Percentiles rank a stretch among this genome's conserved stretches.
Conservation (phyloP, 1,139 yeast genomes). For the Citeromyces hawaiiensis region DNA sequence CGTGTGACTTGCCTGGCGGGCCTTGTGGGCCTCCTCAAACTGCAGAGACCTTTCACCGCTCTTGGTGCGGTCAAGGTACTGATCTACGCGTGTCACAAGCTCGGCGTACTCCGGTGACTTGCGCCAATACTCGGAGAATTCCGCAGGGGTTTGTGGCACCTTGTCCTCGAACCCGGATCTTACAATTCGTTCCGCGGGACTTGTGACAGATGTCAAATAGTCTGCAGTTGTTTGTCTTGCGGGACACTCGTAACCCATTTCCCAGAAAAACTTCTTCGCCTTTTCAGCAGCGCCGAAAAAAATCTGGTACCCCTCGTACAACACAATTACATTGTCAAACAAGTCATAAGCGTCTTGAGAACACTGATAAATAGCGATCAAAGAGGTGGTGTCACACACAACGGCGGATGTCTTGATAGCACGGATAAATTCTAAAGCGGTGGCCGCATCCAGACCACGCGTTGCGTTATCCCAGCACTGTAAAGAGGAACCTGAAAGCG, state of each 20-base stretch:
- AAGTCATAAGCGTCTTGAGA: constrained; percentile 70
- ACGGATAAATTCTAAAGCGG: constrained; percentile 64
- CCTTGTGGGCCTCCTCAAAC: constrained; percentile 38
- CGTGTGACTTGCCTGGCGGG: constrained; percentile 42
- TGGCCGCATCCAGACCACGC: constrained; percentile 67
- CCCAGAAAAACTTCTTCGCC: constrained; percentile 49
- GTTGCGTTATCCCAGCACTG: constrained; percentile 79
- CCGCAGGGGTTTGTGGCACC: constrained; percentile 59
- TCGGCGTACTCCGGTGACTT: constrained; percentile 36
- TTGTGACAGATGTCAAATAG: constrained; percentile 44
- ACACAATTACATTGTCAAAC: constrained; percentile 64
- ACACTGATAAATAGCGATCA: constrained; percentile 78
- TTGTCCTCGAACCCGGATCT: constrained; percentile 37
- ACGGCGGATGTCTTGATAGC: constrained; percentile 57
- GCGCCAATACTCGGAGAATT: constrained; percentile 56
- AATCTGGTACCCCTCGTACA: constrained; percentile 75
- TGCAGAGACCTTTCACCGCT: constrained; percentile 12
- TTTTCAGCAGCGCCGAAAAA: constrained; percentile 48
- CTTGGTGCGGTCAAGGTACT: constrained; percentile 13
- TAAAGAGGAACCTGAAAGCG: constrained; percentile 42
- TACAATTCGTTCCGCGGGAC: constrained; percentile 33
- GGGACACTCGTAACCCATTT: constrained; percentile 61
- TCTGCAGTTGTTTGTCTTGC: constrained; percentile 48
- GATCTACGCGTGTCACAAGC: constrained; percentile 21
- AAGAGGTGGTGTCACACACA: constrained; percentile 46